These are phyloP conservation scores for Populus hybrid DNA, from an alignment of 441 rosid species.

Conservation along the genomic window DNA sequence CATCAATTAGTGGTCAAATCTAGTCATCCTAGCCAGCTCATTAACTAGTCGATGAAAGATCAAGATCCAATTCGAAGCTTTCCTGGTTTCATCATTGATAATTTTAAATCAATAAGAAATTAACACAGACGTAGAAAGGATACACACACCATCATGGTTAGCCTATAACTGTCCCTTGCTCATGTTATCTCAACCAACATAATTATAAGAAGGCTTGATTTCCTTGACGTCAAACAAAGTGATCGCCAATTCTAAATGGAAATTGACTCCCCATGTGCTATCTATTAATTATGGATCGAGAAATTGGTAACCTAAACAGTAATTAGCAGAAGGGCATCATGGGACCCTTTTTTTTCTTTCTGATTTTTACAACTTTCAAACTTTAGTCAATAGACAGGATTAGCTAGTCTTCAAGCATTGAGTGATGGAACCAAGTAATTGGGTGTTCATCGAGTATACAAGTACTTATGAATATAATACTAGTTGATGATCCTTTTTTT, in stretches of 20 bases:
- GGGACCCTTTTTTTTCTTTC: not conserved
- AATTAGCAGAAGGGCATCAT: not conserved
- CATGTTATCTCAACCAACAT: not conserved
- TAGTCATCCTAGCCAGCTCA: rapidly evolving
- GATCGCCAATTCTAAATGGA: not conserved
- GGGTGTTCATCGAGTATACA: not conserved
- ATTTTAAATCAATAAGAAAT: too few species aligned
- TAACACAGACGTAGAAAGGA: not conserved
- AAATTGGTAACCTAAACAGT: not conserved
- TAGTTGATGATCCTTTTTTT: not conserved
- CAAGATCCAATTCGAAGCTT: too few species aligned
- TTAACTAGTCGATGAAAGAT: not conserved
- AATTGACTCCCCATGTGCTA: not conserved
- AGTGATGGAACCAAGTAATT: not conserved
- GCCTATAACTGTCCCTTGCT: not conserved
- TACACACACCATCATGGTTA: not conserved
- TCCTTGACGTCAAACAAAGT: not conserved
- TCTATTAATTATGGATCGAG: not conserved
- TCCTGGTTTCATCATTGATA: not conserved
- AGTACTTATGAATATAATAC: not conserved
- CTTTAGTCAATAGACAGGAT: not conserved
- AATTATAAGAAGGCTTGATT: not conserved
- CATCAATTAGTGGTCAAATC: too few species aligned
- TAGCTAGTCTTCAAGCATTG: not conserved
- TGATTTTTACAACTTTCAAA: too few species aligned